These are phyloP conservation scores for Helicocarpus griseus DNA, from an alignment of 2,329 filamentous ascomycete species.

Conservation along the genomic window DNA sequence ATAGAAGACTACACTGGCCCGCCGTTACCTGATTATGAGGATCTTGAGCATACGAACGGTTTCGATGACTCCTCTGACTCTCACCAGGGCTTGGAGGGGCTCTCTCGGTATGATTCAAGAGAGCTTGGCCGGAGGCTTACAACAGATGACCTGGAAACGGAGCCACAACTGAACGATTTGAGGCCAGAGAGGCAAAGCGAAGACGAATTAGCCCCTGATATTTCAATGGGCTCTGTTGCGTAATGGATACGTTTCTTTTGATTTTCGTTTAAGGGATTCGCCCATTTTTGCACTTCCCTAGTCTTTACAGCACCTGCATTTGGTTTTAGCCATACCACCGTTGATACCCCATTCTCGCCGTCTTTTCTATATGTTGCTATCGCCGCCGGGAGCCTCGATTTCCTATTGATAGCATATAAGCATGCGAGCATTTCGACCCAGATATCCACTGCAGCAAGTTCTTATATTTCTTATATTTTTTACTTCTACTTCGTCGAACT, in stretches of 20 bases:
- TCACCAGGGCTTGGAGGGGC: background rate
- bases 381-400: too few relatives aligned
- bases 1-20: conserved; percentile 41
- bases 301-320: too few relatives aligned
- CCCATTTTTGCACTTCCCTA: too few relatives aligned
- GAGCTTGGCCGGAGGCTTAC: background rate
- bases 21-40: conserved; percentile 34
- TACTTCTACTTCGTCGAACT: background rate
- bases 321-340: too few relatives aligned
- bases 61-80: background rate
- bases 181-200: background rate
- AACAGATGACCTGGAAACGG: conserved; percentile 2
- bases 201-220: background rate
- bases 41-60: conserved; percentile 36
- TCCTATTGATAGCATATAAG: too few relatives aligned
- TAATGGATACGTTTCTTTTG: too few relatives aligned
- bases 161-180: background rate
- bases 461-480: background rate
- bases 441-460: too few relatives aligned
- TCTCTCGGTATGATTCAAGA: background rate
- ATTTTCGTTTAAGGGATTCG: too few relatives aligned
- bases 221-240: background rate
- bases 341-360: too few relatives aligned
- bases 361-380: too few relatives aligned
- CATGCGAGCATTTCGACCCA: too few relatives aligned